Conservation (phyloP, 495 filamentous ascomycete species). For the Aspergillus hancockii region DNA sequence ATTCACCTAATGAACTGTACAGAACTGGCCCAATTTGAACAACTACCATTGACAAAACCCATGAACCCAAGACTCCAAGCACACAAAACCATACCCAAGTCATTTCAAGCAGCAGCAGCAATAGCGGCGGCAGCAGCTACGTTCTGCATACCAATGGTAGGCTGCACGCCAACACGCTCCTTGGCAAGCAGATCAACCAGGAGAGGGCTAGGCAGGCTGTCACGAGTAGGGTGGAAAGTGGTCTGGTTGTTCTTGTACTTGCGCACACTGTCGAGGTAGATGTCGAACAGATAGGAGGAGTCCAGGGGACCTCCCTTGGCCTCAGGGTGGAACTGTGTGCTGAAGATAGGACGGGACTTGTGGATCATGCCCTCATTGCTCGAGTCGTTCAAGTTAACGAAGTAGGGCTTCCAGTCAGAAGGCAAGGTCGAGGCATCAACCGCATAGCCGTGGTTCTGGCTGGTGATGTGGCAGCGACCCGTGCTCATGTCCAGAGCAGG, state of each 20-base stretch:
- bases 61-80: conserved; percentile 20
- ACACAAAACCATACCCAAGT: conserved; percentile 14
- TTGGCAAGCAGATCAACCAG: conserved; percentile 88
- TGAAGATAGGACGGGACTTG: conserved; percentile 94
- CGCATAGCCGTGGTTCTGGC: conserved; percentile 97
- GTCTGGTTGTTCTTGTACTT: conserved; percentile 83
- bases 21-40: conserved; percentile 11
- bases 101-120: conserved; percentile 24
- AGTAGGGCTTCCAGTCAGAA: conserved; percentile 92
- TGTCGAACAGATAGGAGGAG: conserved; percentile 91
- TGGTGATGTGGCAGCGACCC: conserved; percentile 96
- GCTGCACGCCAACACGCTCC: conserved; percentile 89
- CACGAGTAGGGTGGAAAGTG: conserved; percentile 62
- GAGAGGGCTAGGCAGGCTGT: conserved; percentile 80
- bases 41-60: conserved; percentile 1
- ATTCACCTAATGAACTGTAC: neutral
- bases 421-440: conserved; percentile 84
- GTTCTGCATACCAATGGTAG: conserved; percentile 58
- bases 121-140: conserved; percentile 40
- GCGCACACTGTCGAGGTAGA: conserved; percentile 85
- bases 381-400: conserved; percentile 94
- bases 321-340: conserved; percentile 97
- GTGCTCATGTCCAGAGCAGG: conserved; percentile 91
- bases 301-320: conserved; percentile 95
- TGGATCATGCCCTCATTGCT: conserved; percentile 97